A percentile compares a stretch with the other conserved stretches of the same genome.
Evolutionary conservation across 176 grass and related monocot genomes (phyloP).

Genomic region (Calamus simplicifolius): DNA sequence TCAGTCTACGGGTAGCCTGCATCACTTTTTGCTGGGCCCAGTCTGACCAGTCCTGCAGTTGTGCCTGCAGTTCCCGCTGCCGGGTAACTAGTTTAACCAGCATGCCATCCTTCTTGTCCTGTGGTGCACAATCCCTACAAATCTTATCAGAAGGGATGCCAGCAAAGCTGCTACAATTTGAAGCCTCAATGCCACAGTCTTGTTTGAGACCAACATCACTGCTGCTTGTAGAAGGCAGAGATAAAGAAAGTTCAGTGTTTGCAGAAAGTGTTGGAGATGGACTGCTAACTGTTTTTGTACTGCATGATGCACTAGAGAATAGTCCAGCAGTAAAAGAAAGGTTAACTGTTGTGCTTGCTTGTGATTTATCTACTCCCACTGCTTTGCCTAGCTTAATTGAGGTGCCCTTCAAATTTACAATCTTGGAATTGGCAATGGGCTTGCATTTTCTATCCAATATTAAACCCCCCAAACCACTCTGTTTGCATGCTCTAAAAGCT

Average conservation of each 20-base stretch:
- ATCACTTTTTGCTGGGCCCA: conserved; percentile 98
- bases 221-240: conserved; percentile 40
- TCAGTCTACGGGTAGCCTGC: conserved; percentile 74
- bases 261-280: conserved; percentile 30
- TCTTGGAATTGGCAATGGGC: neutral
- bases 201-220: conserved; percentile 24
- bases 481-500: conserved; percentile 6
- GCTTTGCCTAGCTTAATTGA: conserved; percentile 1
- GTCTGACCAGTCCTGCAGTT: conserved; percentile 73
- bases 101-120: conserved; percentile 80
- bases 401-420: neutral
- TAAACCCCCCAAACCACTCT: neutral
- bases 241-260: conserved; percentile 63
- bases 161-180: conserved; percentile 36
- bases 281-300: conserved; percentile 24
- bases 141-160: conserved; percentile 41
- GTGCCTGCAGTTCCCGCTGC: conserved; percentile 66
- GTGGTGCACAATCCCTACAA: conserved; percentile 51
- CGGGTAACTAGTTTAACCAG: conserved; percentile 60
- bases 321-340: conserved; percentile 10
- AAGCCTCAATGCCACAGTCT: conserved; percentile 23
- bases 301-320: conserved; percentile 28
- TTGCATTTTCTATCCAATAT: conserved; percentile 5
- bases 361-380: neutral
- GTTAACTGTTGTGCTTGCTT: neutral